These are phyloP conservation scores for Aspergillus sp. DNA, from an alignment of 2,329 filamentous ascomycete species.

Conservation along the genomic window DNA sequence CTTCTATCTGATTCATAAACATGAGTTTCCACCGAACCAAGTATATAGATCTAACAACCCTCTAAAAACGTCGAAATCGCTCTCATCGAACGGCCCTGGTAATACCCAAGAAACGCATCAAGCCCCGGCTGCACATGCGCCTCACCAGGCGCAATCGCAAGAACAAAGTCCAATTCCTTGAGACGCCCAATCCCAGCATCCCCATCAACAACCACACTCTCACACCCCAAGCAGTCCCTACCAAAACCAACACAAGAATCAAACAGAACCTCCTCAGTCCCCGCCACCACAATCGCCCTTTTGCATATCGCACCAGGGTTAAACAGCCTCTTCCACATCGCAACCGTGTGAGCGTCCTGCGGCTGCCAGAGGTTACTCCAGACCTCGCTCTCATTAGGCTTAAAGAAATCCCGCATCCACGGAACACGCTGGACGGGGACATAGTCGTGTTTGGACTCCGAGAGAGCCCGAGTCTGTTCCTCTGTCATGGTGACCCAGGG, in stretches of 20 bases:
- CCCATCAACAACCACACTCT: neutral
- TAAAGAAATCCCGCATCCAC: neutral
- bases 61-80: neutral
- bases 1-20: too few relatives aligned
- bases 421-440: neutral
- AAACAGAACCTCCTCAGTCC: neutral
- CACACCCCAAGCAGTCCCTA: neutral
- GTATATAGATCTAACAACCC: too few relatives aligned
- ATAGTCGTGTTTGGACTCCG: neutral
- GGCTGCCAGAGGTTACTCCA: neutral
- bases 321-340: neutral
- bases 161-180: neutral
- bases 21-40: too few relatives aligned
- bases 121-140: neutral
- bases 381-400: neutral
- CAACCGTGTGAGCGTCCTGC: too few relatives aligned
- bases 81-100: neutral
- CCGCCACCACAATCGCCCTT: neutral
- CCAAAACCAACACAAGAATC: neutral
- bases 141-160: neutral
- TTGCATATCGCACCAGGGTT: neutral
- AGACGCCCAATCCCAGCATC: neutral
- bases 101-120: neutral
- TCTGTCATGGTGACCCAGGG: neutral
- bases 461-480: neutral